Percentiles rank a stretch among this genome's conserved stretches.
These are phyloP conservation scores for Rhodotorula sp. DNA, from an alignment of 1,284 basidiomycete species.

Conservation along the genomic window DNA sequence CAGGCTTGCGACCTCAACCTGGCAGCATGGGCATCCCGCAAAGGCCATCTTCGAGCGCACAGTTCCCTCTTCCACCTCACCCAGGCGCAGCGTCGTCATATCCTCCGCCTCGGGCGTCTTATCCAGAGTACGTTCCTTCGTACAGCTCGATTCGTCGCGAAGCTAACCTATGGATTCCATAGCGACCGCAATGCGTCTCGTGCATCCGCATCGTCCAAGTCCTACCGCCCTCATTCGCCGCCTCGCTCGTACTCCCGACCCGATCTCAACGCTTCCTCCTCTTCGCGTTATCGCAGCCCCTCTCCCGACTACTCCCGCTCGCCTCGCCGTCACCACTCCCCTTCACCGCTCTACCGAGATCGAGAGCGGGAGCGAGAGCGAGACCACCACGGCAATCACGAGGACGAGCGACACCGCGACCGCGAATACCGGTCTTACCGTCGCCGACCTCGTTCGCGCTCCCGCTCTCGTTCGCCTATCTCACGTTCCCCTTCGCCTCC, in stretches of 20 bases:
- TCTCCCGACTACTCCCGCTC: conserved; percentile 1
- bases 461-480: neutral
- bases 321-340: neutral
- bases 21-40: no score
- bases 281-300: neutral
- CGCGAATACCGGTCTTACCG: no score
- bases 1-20: no score
- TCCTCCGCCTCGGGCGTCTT: neutral
- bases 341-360: neutral
- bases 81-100: neutral
- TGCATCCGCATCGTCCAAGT: neutral
- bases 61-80: neutral
- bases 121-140: no score
- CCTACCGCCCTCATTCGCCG: neutral
- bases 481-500: neutral
- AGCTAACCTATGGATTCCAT: neutral
- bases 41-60: neutral
- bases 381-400: no score
- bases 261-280: neutral
- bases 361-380: no score
- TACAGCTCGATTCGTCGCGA: neutral
- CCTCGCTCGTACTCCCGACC: neutral
- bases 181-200: neutral
- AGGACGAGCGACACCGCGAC: no score
- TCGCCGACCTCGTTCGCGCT: no score